A percentile compares a stretch with the other conserved stretches of the same genome.
Evolutionary conservation across 306 rosid genomes (phyloP).

Genomic region (Quercus bicolor): DNA sequence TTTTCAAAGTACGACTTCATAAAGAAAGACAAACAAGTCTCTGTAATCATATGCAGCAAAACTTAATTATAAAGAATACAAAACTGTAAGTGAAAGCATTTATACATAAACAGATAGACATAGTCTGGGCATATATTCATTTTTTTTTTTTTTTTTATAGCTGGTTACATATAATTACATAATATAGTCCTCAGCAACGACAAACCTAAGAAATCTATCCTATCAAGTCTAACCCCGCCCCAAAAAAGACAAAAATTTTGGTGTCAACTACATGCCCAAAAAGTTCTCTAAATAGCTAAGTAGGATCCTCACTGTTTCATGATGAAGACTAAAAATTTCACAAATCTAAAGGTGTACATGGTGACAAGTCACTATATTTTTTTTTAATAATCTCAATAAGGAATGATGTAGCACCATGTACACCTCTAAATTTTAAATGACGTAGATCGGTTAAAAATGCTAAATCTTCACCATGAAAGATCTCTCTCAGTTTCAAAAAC

Average conservation of each 20-base stretch:
- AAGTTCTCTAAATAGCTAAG: constrained; percentile 20
- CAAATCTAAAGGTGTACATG: too few relatives aligned
- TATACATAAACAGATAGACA: background rate
- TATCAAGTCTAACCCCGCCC: constrained; percentile 21
- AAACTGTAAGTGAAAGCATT: background rate
- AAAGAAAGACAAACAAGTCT: background rate
- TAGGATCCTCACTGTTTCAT: too few relatives aligned
- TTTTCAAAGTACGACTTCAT: background rate
- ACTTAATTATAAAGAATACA: background rate
- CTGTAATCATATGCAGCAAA: background rate
- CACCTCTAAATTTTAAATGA: too few relatives aligned
- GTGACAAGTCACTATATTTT: too few relatives aligned
- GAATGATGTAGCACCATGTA: too few relatives aligned
- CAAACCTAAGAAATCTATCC: constrained; percentile 23
- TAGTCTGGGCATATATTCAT: background rate
- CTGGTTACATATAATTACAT: background rate
- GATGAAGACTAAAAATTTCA: too few relatives aligned
- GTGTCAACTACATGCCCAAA: constrained; percentile 23
- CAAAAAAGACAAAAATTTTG: constrained; percentile 14
- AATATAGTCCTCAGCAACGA: background rate
- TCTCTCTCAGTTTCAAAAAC: too few relatives aligned
- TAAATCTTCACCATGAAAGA: too few relatives aligned
- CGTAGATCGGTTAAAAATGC: too few relatives aligned
- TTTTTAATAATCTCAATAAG: too few relatives aligned
- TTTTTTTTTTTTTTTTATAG: background rate